Percentiles rank a stretch among this genome's conserved stretches.
phyloP scores from a whole-genome alignment of 169 alveolate genomes.

The Plasmodium coatneyi region DNA sequence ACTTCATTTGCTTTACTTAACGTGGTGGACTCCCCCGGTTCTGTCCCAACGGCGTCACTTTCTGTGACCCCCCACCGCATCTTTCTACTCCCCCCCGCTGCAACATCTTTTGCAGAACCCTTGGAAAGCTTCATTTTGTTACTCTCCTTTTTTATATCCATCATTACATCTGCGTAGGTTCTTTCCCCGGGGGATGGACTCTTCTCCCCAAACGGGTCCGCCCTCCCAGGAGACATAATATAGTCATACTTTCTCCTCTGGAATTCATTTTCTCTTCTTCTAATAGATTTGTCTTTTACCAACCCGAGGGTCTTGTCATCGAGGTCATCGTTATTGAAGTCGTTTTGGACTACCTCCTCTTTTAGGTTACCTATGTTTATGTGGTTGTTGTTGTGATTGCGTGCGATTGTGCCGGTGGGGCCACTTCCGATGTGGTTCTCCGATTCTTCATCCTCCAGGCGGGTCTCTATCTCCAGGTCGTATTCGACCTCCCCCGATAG shows the following conservation, averaged over 20 bases:
- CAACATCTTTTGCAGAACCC: background rate
- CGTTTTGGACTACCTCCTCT: constrained; percentile 25
- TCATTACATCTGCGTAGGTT: constrained; percentile 80
- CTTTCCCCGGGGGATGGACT: constrained; percentile 83
- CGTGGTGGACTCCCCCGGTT: constrained; percentile 62
- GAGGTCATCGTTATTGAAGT: constrained; percentile 10
- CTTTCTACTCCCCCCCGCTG: background rate
- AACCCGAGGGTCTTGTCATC: constrained; percentile 29
- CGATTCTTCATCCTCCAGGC: background rate
- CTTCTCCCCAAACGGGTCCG: constrained; percentile 86
- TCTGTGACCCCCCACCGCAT: background rate
- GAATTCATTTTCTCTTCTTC: constrained; percentile 79
- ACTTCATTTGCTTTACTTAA: constrained; percentile 77
- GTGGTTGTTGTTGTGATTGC: background rate
- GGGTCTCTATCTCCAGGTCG: constrained; percentile 43
- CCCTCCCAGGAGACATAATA: constrained; percentile 88
- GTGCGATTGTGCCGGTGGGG: background rate
- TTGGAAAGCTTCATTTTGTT: constrained; percentile 69
- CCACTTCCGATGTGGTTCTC: background rate
- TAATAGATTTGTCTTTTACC: constrained; percentile 77
- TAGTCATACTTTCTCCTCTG: constrained; percentile 77
- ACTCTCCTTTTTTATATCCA: constrained; percentile 70
- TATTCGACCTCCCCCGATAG: background rate
- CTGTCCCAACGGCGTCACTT: constrained; percentile 16
- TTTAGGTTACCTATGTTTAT: constrained; percentile 6